phyloP scores from a whole-genome alignment of 371 early-diverging fungal species.

The Catenaria anguillulae region DNA sequence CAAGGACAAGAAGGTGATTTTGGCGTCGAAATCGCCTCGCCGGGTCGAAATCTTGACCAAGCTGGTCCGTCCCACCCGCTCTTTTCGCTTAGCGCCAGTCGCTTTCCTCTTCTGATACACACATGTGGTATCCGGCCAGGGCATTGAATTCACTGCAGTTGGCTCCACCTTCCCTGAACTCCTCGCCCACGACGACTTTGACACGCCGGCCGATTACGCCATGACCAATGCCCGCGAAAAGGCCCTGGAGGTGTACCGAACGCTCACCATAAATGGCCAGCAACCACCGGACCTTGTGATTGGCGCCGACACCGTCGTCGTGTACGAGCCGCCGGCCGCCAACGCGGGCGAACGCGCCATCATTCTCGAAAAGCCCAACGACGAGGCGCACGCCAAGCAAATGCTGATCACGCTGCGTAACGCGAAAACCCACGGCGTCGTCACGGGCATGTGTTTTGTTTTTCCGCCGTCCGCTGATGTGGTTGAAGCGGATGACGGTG shows the following conservation, averaged over 20 bases:
- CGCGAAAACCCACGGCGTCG: not conserved
- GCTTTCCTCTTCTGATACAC: not conserved
- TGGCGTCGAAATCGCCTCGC: conserved; percentile 5
- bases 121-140: not conserved
- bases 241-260: not conserved
- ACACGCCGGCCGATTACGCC: not conserved
- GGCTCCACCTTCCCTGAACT: not conserved
- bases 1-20: not conserved
- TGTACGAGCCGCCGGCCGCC: too few relatives aligned
- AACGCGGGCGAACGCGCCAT: not conserved
- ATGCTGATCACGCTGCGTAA: not conserved
- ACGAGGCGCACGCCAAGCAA: not conserved
- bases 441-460: conserved; percentile 3
- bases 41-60: not conserved
- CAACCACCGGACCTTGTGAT: not conserved
- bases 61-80: too few relatives aligned
- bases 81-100: too few relatives aligned
- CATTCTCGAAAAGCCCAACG: conserved; percentile 4
- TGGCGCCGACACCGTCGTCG: conserved; percentile 9
- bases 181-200: not conserved
- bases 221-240: conserved; percentile 6
- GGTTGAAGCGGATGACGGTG: not conserved
- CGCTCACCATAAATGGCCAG: not conserved
- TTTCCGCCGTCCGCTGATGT: too few relatives aligned
- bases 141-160: not conserved